Base-by-base conservation (phyloP, 257 asterid genomes). In the Solanum piurae region DNA sequence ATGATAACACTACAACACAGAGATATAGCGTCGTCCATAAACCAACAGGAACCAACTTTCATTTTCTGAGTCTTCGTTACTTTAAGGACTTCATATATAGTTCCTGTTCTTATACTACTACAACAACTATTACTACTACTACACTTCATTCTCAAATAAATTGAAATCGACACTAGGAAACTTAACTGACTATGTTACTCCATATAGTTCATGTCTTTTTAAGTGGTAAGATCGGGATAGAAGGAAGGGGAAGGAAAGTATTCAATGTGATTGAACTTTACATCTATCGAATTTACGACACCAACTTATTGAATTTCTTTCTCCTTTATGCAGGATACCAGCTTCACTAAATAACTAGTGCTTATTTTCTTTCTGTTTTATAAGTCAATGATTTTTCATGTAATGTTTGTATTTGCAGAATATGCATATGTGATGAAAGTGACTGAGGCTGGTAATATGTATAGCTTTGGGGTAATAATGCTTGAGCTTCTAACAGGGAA, bases 381-480 rank as follows among this genome's bases (percentile, higher is more conserved):
- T 9, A 38, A 37, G 29, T 72, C 60, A 3, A 40, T 40, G 58
- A 83, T 5, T 83, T 83, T 23, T 83, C 23, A 25, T 20, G 25
- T 84, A 84, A 55, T 25, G 10, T 74, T 5, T 36, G 21, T n/a
- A 33, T 49, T 37, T 25, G 75, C 88, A 86, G 88, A 86, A 36
- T 86, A 86, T 76, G 77, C 77, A n/a, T 84, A 84, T 68, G 49
- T 68, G 60, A 84, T 84, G 86, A 37, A 62, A 64, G 77, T 86
- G 31, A 86, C 76, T 13, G 69, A 38, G 33, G 82, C 88, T 9
- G 86, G 88, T 83, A 86, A 86, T 55, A 86, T 76, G n/a, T 86
- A 74, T 5, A 86, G 86, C 64, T 86, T 75, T 42, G 88, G 86
- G 18, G 73, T 60, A 21, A 86, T 86, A 27, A 44, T 86, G 77